Evolutionary conservation across 2,329 filamentous ascomycete genomes (phyloP), one percentile per base, ranked within the genome.

Genomic region (Cryphonectria carpinicola): DNA sequence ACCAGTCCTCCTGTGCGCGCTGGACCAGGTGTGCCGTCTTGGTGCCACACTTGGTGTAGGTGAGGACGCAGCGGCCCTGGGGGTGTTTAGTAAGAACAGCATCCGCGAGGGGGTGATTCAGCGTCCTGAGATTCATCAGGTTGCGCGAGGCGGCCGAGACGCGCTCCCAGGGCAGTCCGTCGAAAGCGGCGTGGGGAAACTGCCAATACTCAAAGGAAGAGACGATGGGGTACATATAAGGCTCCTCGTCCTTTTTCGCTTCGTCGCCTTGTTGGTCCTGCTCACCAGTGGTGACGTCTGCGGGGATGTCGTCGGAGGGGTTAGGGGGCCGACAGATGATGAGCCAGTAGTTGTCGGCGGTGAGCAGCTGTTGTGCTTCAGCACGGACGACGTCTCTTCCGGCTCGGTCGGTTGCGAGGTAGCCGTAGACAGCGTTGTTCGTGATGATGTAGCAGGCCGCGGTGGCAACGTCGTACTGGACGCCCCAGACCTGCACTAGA

Each of bases 391-490:
- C 8, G 0, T 5, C 1, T 54, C 2, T 13, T 3, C 52, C 52
- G 10, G 11, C 25, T 4, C 4, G n/a, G 11, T 54, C 52, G n/a
- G 10, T 1, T 3, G 52, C 52, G n/a, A 54, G 25, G 52, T 4
- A 28, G 52, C 52, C n/a, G 6, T 1, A 0, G n/a, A 14, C 14
- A 3, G 11, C 52, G 10, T 54, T 54, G 52, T 54, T 54, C 6
- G 52, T n/a, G 4, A 54, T 14, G 8, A 54, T 54, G 8, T 28
- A n/a, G 52, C 52, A 54, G 56, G 56, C 28, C 11, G 8, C 14
- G 6, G 35, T 7, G 8, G 6, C 14, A 17, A 35, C 46, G 28
- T 32, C 39, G 69, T 73, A 70, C 52, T 63, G 6, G 56, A 68
- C 19, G 43, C 43, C 43, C 43, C 43, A 49, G 43, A 2, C 6